Conservation (phyloP, 1,284 basidiomycete species). For the Trichosporon asahii region DNA sequence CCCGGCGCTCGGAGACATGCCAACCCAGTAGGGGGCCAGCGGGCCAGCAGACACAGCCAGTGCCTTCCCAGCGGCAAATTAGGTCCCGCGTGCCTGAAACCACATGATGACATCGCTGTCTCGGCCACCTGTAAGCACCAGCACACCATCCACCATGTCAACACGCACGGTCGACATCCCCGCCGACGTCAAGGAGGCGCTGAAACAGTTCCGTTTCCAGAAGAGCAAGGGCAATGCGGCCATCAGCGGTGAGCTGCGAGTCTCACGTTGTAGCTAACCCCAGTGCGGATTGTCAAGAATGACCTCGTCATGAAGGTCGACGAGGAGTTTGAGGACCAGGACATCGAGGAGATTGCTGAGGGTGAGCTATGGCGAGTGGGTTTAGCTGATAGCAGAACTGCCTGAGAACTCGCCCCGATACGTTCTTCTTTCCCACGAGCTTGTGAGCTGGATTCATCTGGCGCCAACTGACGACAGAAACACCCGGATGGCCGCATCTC, state of each 20-base stretch:
- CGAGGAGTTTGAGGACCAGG: constrained; percentile 69
- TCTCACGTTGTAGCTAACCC: neutral
- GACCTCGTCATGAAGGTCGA: constrained; percentile 75
- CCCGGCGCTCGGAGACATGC: too few species aligned
- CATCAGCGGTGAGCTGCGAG: constrained; percentile 56
- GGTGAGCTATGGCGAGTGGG: constrained; percentile 54
- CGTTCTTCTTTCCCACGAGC: constrained; percentile 76
- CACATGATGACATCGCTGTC: neutral
- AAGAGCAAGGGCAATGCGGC: constrained; percentile 67
- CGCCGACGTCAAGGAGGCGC: constrained; percentile 65
- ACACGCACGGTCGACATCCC: constrained; percentile 78
- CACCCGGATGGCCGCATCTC: constrained; percentile 81
- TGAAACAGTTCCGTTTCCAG: constrained; percentile 78
- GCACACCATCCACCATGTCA: constrained; percentile 10
- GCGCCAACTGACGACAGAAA: constrained; percentile 41
- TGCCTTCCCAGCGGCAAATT: neutral
- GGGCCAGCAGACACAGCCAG: too few species aligned
- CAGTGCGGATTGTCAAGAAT: constrained; percentile 79
- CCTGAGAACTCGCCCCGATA: constrained; percentile 87
- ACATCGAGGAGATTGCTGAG: constrained; percentile 77
- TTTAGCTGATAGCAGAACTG: constrained; percentile 61
- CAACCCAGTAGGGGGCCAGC: too few species aligned
- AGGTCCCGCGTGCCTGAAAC: constrained; percentile 3
- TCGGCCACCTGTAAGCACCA: neutral
- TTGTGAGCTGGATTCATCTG: constrained; percentile 47